These are phyloP conservation scores for Colletotrichum neosansevieriae DNA, from an alignment of 2,329 filamentous ascomycete species.

Conservation along the genomic window DNA sequence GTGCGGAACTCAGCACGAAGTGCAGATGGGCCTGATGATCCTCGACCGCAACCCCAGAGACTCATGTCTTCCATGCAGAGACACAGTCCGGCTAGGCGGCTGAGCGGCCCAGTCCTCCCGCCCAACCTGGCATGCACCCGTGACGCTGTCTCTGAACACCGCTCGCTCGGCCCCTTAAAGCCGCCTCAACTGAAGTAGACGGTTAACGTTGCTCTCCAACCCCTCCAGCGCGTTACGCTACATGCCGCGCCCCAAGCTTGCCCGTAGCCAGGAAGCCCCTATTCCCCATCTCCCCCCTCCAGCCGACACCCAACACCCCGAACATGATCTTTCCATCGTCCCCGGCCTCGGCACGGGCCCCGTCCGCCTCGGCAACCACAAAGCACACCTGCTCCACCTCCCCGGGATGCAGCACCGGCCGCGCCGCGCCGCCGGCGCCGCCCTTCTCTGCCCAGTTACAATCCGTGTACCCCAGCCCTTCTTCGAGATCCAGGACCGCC, in stretches of 20 bases:
- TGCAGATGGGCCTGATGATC: background rate
- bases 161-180: constrained; percentile 2
- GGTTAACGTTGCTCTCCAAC: background rate
- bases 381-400: constrained; percentile 77
- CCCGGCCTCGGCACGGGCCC: constrained; percentile 62
- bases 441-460: constrained; percentile 66
- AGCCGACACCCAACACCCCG: constrained; percentile 87
- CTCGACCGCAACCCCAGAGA: background rate
- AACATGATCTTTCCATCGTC: constrained; percentile 74
- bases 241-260: constrained; percentile 71
- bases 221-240: constrained; percentile 38
- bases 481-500: constrained; percentile 66
- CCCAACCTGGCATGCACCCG: constrained; percentile 1
- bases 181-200: background rate
- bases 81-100: background rate
- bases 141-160: constrained; percentile 3
- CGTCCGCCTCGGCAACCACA: constrained; percentile 61
- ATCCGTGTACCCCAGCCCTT: constrained; percentile 63
- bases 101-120: constrained; percentile 5
- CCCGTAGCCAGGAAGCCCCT: constrained; percentile 89
- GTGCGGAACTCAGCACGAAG: background rate
- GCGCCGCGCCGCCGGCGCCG: constrained; percentile 49
- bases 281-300: constrained; percentile 92
- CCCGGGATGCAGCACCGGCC: constrained; percentile 70
- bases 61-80: background rate